Evolutionary conservation across 2,329 filamentous ascomycete species (phyloP).

Genomic region (Colletotrichum theobromicola): DNA sequence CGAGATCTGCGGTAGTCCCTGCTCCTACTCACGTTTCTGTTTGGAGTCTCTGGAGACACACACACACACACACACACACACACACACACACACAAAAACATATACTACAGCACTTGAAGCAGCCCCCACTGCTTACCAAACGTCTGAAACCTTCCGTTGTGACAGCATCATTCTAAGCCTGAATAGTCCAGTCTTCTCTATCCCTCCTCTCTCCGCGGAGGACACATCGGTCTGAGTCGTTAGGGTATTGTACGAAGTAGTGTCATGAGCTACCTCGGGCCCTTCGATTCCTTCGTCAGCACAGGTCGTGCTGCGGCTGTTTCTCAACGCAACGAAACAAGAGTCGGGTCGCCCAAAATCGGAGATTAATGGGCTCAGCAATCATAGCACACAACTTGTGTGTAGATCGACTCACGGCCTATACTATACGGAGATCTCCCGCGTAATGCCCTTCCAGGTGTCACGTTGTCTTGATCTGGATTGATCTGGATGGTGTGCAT

Average conservation of each 20-base stretch:
- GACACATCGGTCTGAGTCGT: background rate
- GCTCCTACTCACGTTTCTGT: background rate
- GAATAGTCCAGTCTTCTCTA: too few relatives aligned
- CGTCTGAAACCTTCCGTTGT: slow-evolving; percentile 13
- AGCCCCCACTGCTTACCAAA: slow-evolving; percentile 14
- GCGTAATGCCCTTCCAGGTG: background rate
- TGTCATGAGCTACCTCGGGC: background rate
- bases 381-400: background rate
- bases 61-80: background rate
- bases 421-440: background rate
- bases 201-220: background rate
- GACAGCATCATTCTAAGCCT: background rate
- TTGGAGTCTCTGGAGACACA: background rate
- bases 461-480: background rate
- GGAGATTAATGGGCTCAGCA: background rate
- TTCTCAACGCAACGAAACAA: background rate
- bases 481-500: background rate
- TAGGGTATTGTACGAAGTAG: too few relatives aligned
- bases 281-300: background rate
- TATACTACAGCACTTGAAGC: background rate
- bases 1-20: background rate
- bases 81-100: background rate
- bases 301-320: background rate
- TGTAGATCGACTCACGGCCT: background rate
- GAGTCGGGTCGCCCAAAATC: background rate